A percentile compares a stretch with the other conserved stretches of the same genome.
Conservation (phyloP, 1,284 basidiomycete species). For the Rhodotorula sp. region DNA sequence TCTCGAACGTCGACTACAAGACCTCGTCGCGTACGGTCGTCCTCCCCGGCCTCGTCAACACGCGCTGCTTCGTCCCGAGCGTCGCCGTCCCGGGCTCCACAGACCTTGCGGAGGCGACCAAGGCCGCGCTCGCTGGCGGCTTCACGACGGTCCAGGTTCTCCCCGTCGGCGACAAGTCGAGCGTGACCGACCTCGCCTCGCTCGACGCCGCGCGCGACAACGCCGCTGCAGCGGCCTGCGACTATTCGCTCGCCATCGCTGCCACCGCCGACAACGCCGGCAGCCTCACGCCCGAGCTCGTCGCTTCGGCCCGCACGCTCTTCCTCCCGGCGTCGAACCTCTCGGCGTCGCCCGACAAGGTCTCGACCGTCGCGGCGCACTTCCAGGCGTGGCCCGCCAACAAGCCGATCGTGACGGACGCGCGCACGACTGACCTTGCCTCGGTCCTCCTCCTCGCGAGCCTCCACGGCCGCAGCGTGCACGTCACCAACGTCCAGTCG, state of each 20-base stretch:
- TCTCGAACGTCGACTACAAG: slow-evolving; percentile 91
- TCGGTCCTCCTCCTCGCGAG: slow-evolving; percentile 91
- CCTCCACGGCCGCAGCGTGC: slow-evolving; percentile 83
- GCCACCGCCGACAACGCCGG: slow-evolving; percentile 71
- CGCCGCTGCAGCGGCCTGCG: slow-evolving; percentile 69
- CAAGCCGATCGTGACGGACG: slow-evolving; percentile 91
- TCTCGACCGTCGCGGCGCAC: slow-evolving; percentile 51
- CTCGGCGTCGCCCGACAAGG: slow-evolving; percentile 59
- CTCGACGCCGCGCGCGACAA: slow-evolving; percentile 73
- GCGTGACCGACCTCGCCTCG: slow-evolving; percentile 67
- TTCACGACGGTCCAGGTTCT: slow-evolving; percentile 81
- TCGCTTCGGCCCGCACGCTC: slow-evolving; percentile 75
- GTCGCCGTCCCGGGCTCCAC: slow-evolving; percentile 60
- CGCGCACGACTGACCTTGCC: slow-evolving; percentile 86
- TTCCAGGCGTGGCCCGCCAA: slow-evolving; percentile 80
- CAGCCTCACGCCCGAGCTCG: slow-evolving; percentile 66
- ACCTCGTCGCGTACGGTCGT: slow-evolving; percentile 86
- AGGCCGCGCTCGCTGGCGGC: slow-evolving; percentile 80
- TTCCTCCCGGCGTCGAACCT: slow-evolving; percentile 75
- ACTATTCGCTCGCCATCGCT: slow-evolving; percentile 79
- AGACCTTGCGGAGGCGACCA: slow-evolving; percentile 69
- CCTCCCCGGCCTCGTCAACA: slow-evolving; percentile 90
- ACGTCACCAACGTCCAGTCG: slow-evolving; percentile 89
- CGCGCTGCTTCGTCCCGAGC: slow-evolving; percentile 83
- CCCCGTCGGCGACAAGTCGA: slow-evolving; percentile 64